A percentile compares a stretch with the other conserved stretches of the same genome.
Evolutionary conservation across 192 early-diverging fungal species (phyloP).

Genomic region (Chytriomyces sp.): DNA sequence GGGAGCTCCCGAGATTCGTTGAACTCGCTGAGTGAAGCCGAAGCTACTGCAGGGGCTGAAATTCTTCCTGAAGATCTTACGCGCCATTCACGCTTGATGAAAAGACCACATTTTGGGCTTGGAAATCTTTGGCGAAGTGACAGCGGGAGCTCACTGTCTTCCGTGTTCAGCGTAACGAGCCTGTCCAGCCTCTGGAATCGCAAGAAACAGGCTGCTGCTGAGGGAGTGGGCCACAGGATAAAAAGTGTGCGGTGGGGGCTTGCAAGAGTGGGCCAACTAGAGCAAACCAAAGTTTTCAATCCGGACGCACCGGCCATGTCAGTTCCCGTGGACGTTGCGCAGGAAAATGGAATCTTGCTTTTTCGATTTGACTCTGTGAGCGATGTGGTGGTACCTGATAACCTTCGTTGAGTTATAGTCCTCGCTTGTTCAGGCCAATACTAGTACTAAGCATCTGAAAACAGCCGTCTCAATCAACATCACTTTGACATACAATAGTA

Average conservation of each 20-base stretch:
- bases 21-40: no score
- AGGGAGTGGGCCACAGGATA: background rate
- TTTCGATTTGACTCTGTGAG: constrained; percentile 16
- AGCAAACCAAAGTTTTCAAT: constrained; percentile 22
- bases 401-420: background rate
- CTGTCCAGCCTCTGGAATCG: background rate
- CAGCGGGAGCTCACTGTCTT: background rate
- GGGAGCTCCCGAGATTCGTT: no score
- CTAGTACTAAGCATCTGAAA: no score
- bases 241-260: constrained; percentile 27
- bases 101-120: no score
- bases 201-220: background rate
- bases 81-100: no score
- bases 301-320: constrained; percentile 9
- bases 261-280: constrained; percentile 3
- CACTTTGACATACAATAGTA: constrained; percentile 14
- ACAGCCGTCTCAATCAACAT: constrained; percentile 14
- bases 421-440: background rate
- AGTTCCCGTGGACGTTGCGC: background rate
- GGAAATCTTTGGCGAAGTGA: constrained; percentile 5
- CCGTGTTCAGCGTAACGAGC: constrained; percentile 8
- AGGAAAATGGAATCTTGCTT: constrained; percentile 15
- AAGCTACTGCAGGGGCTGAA: no score
- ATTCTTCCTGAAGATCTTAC: no score
- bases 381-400: constrained; percentile 17